Evolutionary conservation across 1,284 basidiomycete species (phyloP).

Genomic region (Cryptococcus sp.): DNA sequence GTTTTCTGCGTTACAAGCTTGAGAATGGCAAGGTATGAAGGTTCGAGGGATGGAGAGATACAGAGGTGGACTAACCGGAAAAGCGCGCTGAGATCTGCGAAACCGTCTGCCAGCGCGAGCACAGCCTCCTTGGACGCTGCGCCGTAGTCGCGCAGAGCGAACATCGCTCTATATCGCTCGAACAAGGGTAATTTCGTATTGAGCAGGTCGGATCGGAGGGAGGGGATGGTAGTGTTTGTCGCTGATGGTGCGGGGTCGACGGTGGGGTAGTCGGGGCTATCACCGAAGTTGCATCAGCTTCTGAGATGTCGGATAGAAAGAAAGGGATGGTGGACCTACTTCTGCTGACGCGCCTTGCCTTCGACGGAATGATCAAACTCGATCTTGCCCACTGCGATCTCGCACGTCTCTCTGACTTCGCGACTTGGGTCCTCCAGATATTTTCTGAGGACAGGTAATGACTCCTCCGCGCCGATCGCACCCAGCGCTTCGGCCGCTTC

Average conservation of each 20-base stretch:
- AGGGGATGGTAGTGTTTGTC: constrained; percentile 40
- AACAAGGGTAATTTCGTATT: constrained; percentile 76
- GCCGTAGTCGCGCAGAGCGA: constrained; percentile 88
- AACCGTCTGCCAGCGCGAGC: constrained; percentile 85
- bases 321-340: constrained; percentile 34
- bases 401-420: constrained; percentile 92
- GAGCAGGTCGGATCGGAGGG: constrained; percentile 69
- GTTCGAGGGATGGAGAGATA: background rate
- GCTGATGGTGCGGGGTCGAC: constrained; percentile 88
- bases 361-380: constrained; percentile 76
- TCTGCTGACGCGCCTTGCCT: constrained; percentile 45
- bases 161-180: constrained; percentile 97
- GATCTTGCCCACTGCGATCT: constrained; percentile 95
- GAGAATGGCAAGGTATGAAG: background rate
- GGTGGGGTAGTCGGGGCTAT: constrained; percentile 71
- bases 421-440: constrained; percentile 74
- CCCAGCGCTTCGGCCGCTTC: constrained; percentile 99
- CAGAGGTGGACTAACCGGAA: constrained; percentile 71
- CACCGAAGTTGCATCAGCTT: constrained; percentile 2
- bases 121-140: constrained; percentile 66
- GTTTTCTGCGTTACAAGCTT: background rate
- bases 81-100: constrained; percentile 79
- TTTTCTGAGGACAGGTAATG: constrained; percentile 71
- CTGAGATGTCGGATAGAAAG: background rate
- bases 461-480: constrained; percentile 73